Conservation (phyloP, 1,284 basidiomycete species). For the Fomitopsis pinicola region DNA sequence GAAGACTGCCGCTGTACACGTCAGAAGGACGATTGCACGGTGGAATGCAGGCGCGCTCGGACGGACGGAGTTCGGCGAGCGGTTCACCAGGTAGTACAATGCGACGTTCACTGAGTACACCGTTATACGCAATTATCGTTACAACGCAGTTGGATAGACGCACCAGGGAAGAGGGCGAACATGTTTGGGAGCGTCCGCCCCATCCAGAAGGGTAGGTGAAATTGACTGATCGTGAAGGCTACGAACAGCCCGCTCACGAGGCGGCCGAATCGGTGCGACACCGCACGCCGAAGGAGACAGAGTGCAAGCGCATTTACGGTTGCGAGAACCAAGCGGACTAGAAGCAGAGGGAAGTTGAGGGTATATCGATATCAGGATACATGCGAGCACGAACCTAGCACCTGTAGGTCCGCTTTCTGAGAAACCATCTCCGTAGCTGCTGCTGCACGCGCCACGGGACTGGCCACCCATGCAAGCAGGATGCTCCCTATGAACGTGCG, state of each 20-base stretch:
- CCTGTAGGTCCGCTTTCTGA: conserved; percentile 59
- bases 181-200: conserved; percentile 93
- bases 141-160: conserved; percentile 12
- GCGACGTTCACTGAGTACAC: conserved; percentile 57
- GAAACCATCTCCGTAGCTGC: conserved; percentile 37
- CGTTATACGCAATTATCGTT: neutral
- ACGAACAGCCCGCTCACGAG: conserved; percentile 57
- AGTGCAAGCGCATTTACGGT: conserved; percentile 64
- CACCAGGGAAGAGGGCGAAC: conserved; percentile 81
- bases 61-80: conserved; percentile 36
- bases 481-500: conserved; percentile 81
- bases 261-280: conserved; percentile 60
- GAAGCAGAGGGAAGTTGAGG: neutral
- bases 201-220: conserved; percentile 93
- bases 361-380: neutral
- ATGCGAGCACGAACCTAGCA: conserved; percentile 43
- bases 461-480: conserved; percentile 50
- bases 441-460: conserved; percentile 41
- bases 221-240: conserved; percentile 75
- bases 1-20: conserved; percentile 69
- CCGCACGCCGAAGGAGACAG: conserved; percentile 58
- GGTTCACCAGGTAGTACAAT: conserved; percentile 48
- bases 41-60: conserved; percentile 34
- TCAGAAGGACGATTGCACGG: conserved; percentile 48
- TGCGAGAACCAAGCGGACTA: conserved; percentile 78